A percentile compares a stretch with the other conserved stretches of the same genome.
These are phyloP conservation scores for Metschnikowia colocasiae DNA, from an alignment of 805 yeast genomes.

Conservation along the genomic window DNA sequence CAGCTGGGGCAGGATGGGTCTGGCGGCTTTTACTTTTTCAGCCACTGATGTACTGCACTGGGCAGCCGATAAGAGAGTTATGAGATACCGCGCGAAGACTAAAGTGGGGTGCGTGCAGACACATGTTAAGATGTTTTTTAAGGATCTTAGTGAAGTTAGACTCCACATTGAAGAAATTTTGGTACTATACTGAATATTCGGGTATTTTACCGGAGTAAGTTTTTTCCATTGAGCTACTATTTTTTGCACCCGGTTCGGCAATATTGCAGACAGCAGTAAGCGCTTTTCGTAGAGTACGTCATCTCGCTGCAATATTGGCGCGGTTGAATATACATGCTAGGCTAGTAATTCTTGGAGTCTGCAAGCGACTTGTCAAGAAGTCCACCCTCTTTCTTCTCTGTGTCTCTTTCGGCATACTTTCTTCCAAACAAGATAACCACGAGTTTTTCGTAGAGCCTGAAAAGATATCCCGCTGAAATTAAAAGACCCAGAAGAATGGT, in stretches of 20 bases:
- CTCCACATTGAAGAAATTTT: too few species aligned
- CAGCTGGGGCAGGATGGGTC: neutral
- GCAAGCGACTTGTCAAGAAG: slow-evolving; percentile 18
- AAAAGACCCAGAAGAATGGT: slow-evolving; percentile 82
- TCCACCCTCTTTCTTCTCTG: slow-evolving; percentile 42
- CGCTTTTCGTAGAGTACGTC: neutral
- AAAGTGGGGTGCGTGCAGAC: neutral
- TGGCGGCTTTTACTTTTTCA: neutral
- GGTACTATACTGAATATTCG: too few species aligned
- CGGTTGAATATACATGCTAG: neutral
- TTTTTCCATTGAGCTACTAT: too few species aligned
- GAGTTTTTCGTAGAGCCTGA: slow-evolving; percentile 53
- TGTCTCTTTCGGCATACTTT: slow-evolving; percentile 46
- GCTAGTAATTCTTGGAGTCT: slow-evolving; percentile 8
- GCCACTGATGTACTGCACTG: neutral
- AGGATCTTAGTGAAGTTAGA: too few species aligned
- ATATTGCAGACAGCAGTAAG: too few species aligned
- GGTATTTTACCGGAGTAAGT: too few species aligned
- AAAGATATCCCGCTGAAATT: slow-evolving; percentile 64
- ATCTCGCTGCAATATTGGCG: neutral
- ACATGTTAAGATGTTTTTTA: neutral
- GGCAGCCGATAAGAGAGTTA: neutral
- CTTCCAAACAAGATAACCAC: slow-evolving; percentile 55
- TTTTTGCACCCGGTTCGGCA: too few species aligned
- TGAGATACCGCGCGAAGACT: neutral